Percentiles rank a stretch among this genome's conserved stretches.
Evolutionary conservation across 176 grass and related monocot genomes (phyloP).

Genomic region (Puccinellia tenuiflora): DNA sequence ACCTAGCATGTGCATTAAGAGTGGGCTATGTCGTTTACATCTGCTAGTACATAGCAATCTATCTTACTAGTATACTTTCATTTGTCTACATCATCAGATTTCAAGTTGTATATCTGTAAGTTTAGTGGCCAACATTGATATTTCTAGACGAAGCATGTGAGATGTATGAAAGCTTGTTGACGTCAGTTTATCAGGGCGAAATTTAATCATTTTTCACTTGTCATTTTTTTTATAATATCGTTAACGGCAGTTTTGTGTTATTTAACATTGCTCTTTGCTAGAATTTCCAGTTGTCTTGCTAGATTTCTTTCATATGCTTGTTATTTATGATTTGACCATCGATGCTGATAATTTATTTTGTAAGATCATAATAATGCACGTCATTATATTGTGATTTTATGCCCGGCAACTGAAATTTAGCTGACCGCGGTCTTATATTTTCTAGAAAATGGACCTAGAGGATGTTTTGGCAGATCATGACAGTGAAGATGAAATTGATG

Average conservation of each 20-base stretch:
- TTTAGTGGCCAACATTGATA: not conserved
- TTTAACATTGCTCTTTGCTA: not conserved
- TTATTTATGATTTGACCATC: not conserved
- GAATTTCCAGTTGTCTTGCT: not conserved
- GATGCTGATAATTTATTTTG: not conserved
- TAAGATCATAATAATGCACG: not conserved
- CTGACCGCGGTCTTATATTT: not conserved
- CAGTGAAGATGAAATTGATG: conserved; percentile 94
- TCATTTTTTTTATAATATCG: not conserved
- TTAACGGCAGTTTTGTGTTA: not conserved
- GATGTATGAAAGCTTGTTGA: not conserved
- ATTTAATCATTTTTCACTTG: not conserved
- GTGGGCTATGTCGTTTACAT: not conserved
- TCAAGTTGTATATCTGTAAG: not conserved
- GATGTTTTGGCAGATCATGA: conserved; percentile 72
- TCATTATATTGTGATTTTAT: not conserved
- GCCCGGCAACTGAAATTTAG: conserved; percentile 16
- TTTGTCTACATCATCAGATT: not conserved
- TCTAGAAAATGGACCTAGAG: conserved; percentile 72
- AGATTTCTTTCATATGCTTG: not conserved
- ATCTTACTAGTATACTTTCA: not conserved
- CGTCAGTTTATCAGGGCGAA: not conserved
- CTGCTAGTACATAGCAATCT: not conserved
- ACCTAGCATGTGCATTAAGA: not conserved
- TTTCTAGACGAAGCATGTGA: not conserved